These are phyloP conservation scores for Malassezia equina DNA, from an alignment of 1,284 basidiomycete species.

Conservation along the genomic window DNA sequence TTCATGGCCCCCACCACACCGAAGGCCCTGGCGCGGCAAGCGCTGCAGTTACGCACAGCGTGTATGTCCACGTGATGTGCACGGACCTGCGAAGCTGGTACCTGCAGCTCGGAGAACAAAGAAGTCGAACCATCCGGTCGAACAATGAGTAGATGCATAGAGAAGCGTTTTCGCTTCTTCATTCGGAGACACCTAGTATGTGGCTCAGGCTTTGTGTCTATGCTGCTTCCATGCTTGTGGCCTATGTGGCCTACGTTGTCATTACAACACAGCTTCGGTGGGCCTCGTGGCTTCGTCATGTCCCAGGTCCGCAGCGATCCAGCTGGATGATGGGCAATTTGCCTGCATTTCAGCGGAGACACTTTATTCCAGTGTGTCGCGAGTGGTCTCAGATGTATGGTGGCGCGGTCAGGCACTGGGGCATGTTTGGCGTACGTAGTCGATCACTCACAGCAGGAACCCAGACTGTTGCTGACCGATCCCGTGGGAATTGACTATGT, in stretches of 20 bases:
- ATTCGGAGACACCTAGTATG: background rate
- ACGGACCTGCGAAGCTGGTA: background rate
- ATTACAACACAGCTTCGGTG: conserved; percentile 3
- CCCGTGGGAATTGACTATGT: conserved; percentile 12
- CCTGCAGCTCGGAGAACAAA: background rate
- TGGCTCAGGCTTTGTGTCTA: background rate
- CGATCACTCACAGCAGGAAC: background rate
- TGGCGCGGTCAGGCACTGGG: conserved; percentile 9
- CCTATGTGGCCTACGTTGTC: background rate
- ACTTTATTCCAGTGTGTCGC: conserved; percentile 4
- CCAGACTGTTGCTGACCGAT: conserved; percentile 12
- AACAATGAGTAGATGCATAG: background rate
- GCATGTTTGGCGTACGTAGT: conserved; percentile 8
- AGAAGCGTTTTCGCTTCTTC: no score
- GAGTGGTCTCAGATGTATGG: conserved; percentile 7
- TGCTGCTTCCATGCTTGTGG: background rate
- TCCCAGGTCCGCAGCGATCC: conserved; percentile 7
- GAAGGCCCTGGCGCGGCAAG: background rate
- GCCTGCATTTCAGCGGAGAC: background rate
- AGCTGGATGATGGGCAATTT: conserved; percentile 13
- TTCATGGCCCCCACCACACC: background rate
- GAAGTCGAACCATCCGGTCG: background rate
- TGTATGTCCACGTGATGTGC: conserved; percentile 2
- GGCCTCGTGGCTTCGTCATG: conserved; percentile 9
- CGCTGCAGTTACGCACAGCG: background rate